Evolutionary conservation across 148 eudicot species (phyloP).

Genomic region (Spergularia bocconei): DNA sequence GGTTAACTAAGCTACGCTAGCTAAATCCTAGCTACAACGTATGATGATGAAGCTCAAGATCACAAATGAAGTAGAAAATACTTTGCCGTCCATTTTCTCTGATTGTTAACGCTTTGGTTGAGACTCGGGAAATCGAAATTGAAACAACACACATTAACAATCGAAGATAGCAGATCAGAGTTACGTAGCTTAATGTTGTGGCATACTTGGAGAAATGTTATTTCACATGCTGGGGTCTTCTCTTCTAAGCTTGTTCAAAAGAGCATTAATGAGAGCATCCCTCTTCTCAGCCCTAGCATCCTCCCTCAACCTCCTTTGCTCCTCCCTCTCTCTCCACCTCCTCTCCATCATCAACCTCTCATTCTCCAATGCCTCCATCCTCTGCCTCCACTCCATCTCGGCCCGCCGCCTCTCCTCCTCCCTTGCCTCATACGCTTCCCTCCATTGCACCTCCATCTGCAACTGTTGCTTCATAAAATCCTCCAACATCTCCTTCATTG

Average conservation of each 20-base stretch:
- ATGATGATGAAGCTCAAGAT: neutral
- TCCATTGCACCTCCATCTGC: constrained; percentile 67
- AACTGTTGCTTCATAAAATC: constrained; percentile 70
- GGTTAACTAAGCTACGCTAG: constrained; percentile 6
- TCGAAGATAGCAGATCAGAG: too few species aligned
- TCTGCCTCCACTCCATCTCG: constrained; percentile 76
- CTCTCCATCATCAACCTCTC: constrained; percentile 72
- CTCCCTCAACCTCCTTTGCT: constrained; percentile 67
- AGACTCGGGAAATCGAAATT: too few species aligned
- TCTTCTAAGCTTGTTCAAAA: constrained; percentile 65
- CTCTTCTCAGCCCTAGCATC: constrained; percentile 86
- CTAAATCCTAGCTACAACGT: neutral
- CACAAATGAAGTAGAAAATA: neutral
- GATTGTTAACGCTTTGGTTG: too few species aligned
- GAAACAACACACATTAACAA: too few species aligned
- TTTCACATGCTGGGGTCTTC: constrained; percentile 31
- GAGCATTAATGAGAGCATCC: constrained; percentile 76
- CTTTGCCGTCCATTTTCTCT: too few species aligned
- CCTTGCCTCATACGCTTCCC: constrained; percentile 59
- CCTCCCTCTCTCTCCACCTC: constrained; percentile 79
- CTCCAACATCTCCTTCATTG: constrained; percentile 63
- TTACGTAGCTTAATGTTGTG: too few species aligned
- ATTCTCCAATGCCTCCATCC: constrained; percentile 73
- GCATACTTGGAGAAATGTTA: too few species aligned
- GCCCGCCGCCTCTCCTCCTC: constrained; percentile 65